Percentiles rank a stretch among this genome's conserved stretches.
Evolutionary conservation across 179 eudicot species (phyloP).

Genomic region (Silene coronaria): DNA sequence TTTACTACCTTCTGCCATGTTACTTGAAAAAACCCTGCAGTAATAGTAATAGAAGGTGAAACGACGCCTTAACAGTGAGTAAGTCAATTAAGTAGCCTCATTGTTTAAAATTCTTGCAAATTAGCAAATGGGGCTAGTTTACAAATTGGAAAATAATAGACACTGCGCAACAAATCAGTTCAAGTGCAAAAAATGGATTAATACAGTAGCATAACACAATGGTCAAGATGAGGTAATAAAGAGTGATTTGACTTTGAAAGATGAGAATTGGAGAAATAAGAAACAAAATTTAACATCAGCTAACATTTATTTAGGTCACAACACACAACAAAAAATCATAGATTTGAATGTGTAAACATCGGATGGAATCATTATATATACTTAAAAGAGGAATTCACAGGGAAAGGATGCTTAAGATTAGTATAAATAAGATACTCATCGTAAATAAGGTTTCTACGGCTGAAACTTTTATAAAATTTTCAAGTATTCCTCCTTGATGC

Average conservation of each 20-base stretch:
- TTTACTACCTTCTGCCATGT: conserved; percentile 37
- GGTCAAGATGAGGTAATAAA: too few species aligned
- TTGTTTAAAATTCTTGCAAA: not conserved
- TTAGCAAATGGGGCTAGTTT: not conserved
- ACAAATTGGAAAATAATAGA: not conserved
- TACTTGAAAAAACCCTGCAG: conserved; percentile 8
- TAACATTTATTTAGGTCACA: not conserved
- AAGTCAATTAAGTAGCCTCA: not conserved
- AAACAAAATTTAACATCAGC: not conserved
- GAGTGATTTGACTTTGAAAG: not conserved
- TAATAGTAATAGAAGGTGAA: conserved; percentile 15
- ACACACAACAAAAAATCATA: not conserved
- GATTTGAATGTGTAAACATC: not conserved
- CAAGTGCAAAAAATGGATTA: not conserved
- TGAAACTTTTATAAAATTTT: too few species aligned
- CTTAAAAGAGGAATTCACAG: too few species aligned
- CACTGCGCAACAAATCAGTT: not conserved
- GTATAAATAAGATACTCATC: too few species aligned
- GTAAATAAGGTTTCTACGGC: too few species aligned
- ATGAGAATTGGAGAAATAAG: not conserved
- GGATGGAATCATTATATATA: too few species aligned
- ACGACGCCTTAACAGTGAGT: not conserved
- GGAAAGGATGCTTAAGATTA: too few species aligned
- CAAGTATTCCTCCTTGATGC: too few species aligned
- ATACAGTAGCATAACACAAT: too few species aligned